Evolutionary conservation across 495 filamentous ascomycete species (phyloP).

Genomic region (Daldinia concentrica): DNA sequence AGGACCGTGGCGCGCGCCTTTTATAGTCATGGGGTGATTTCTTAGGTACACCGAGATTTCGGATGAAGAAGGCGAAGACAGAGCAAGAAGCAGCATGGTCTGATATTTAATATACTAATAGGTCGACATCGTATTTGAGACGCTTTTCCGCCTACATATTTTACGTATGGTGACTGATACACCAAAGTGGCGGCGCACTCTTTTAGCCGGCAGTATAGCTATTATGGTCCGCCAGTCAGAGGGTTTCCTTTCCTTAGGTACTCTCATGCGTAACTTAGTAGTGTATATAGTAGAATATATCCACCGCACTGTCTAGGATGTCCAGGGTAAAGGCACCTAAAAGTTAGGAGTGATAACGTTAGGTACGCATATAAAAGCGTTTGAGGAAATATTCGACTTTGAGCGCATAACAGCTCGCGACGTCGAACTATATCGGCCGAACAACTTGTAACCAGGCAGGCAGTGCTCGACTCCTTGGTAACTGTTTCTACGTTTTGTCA

Average conservation of each 20-base stretch:
- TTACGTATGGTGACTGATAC: slow-evolving; percentile 5
- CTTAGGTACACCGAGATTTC: neutral
- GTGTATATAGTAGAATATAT: neutral
- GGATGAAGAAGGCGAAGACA: neutral
- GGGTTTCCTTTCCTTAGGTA: neutral
- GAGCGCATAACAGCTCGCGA: neutral
- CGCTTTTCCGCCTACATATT: neutral
- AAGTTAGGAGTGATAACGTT: neutral
- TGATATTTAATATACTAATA: neutral
- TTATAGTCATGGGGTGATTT: neutral
- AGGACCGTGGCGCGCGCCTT: slow-evolving; percentile 6
- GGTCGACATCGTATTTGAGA: neutral
- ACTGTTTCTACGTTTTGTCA: slow-evolving; percentile 6
- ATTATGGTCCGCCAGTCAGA: slow-evolving; percentile 11
- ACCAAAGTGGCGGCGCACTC: slow-evolving; percentile 7
- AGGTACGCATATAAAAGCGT: neutral
- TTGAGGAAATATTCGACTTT: neutral
- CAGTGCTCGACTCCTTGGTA: neutral
- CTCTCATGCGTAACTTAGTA: neutral
- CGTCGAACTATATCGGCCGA: neutral
- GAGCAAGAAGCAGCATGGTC: neutral
- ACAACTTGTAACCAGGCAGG: neutral
- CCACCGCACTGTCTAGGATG: neutral
- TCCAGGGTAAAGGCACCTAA: neutral
- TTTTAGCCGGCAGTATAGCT: slow-evolving; percentile 27